Evolutionary conservation across 495 filamentous ascomycete genomes (phyloP).

Genomic region (Rusavskia elegans): DNA sequence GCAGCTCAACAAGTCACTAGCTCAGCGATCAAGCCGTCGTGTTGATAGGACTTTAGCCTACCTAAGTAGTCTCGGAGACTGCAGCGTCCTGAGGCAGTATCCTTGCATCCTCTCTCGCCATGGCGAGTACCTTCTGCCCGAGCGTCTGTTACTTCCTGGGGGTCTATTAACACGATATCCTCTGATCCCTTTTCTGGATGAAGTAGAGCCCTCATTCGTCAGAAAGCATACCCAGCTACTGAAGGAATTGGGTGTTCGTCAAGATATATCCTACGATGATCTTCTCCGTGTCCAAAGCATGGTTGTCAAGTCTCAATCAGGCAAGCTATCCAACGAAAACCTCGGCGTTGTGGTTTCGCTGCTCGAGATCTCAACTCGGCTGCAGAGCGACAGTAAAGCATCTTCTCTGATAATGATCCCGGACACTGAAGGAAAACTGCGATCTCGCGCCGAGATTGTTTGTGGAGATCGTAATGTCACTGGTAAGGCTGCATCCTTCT

Average conservation of each 20-base stretch:
- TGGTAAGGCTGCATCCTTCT: constrained; percentile 6
- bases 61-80: constrained; percentile 4
- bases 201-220: constrained; percentile 12
- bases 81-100: not conserved
- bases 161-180: not conserved
- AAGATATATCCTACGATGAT: constrained; percentile 7
- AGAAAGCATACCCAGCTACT: constrained; percentile 12
- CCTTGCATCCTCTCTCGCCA: constrained; percentile 3
- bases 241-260: constrained; percentile 8
- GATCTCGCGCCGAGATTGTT: constrained; percentile 4
- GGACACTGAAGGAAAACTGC: constrained; percentile 7
- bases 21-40: constrained; percentile 6
- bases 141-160: constrained; percentile 1
- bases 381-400: not conserved
- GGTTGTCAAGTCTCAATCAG: constrained; percentile 1
- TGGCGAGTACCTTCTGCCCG: not conserved
- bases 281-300: constrained; percentile 12
- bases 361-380: constrained; percentile 11
- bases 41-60: constrained; percentile 14
- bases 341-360: constrained; percentile 15
- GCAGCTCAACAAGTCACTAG: constrained; percentile 14
- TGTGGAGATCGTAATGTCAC: constrained; percentile 5
- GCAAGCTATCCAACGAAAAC: constrained; percentile 5
- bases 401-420: constrained; percentile 8
- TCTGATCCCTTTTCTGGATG: constrained; percentile 11